A percentile compares a stretch with the other conserved stretches of the same genome.
These are phyloP conservation scores for Fusarium armeniacum DNA, from an alignment of 2,329 filamentous ascomycete species.

Conservation along the genomic window DNA sequence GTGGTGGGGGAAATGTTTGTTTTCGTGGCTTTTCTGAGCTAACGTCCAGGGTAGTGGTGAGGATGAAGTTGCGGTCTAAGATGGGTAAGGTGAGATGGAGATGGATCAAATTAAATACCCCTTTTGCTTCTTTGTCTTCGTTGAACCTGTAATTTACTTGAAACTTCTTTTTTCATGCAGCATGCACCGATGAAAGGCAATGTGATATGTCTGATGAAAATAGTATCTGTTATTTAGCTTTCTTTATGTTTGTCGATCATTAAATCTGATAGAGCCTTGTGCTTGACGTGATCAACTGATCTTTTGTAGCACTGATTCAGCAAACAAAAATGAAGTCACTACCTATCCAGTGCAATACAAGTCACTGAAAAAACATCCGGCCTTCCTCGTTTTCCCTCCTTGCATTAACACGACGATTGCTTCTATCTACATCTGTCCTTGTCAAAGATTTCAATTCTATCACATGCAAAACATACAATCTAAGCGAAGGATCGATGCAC, in stretches of 20 bases:
- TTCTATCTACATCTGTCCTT: background rate
- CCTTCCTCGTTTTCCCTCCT: background rate
- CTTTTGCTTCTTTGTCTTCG: slow-evolving; percentile 14
- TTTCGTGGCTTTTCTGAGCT: slow-evolving; percentile 36
- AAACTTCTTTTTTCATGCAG: background rate
- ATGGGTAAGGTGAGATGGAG: slow-evolving; percentile 13
- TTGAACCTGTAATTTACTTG: background rate
- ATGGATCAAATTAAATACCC: slow-evolving; percentile 8
- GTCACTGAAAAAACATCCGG: too few species aligned
- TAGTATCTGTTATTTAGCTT: background rate
- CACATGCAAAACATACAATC: slow-evolving; percentile 28
- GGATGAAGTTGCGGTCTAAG: slow-evolving; percentile 37
- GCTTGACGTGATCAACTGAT: background rate
- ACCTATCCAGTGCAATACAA: background rate
- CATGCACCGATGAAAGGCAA: background rate
- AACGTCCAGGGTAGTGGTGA: slow-evolving; percentile 36
- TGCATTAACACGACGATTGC: background rate
- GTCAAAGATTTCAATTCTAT: background rate
- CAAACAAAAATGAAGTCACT: too few species aligned
- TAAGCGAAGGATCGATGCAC: slow-evolving; percentile 20
- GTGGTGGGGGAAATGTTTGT: slow-evolving; percentile 23
- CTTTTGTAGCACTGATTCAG: background rate
- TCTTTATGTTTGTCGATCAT: background rate
- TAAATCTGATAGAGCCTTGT: too few species aligned
- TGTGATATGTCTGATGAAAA: background rate